These are phyloP conservation scores for Phyllosticta capitalensis DNA, from an alignment of 2,329 filamentous ascomycete species.

Conservation along the genomic window DNA sequence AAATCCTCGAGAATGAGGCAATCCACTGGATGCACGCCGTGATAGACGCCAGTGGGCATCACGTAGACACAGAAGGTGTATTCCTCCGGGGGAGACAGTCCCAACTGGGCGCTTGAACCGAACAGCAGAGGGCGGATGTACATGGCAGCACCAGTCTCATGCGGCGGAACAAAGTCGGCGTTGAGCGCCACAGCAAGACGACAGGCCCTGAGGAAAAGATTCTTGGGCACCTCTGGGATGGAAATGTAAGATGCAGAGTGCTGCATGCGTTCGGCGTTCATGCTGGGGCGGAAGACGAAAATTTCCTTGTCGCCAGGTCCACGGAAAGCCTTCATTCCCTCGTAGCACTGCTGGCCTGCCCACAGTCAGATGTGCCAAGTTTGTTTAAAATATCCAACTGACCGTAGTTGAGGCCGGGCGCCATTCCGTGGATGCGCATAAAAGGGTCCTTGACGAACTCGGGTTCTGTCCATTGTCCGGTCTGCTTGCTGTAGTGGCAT, in stretches of 20 bases:
- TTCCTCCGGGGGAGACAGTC: constrained; percentile 77
- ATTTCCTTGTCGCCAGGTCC: constrained; percentile 59
- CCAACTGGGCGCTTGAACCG: constrained; percentile 77
- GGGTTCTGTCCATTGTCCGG: constrained; percentile 67
- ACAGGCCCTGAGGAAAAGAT: constrained; percentile 66
- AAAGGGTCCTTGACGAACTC: constrained; percentile 74
- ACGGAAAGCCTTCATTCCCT: constrained; percentile 96
- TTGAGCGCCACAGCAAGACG: constrained; percentile 78
- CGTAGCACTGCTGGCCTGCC: constrained; percentile 77
- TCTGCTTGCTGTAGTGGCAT: constrained; percentile 67
- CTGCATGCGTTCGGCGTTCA: constrained; percentile 77
- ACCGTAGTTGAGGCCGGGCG: constrained; percentile 85
- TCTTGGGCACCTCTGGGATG: constrained; percentile 68
- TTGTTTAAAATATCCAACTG: background rate
- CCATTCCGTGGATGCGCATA: constrained; percentile 88
- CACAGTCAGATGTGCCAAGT: constrained; percentile 3
- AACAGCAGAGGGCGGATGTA: constrained; percentile 87
- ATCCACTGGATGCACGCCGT: constrained; percentile 79
- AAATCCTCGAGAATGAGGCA: constrained; percentile 86
- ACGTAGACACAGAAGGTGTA: constrained; percentile 89
- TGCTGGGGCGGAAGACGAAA: constrained; percentile 76
- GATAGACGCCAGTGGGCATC: constrained; percentile 87
- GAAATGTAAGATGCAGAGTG: constrained; percentile 76
- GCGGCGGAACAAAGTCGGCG: constrained; percentile 82
- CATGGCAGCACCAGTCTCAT: constrained; percentile 80